phyloP scores from a whole-genome alignment of 2,329 filamentous ascomycete species.

The Chrysosporium keratinophilum region DNA sequence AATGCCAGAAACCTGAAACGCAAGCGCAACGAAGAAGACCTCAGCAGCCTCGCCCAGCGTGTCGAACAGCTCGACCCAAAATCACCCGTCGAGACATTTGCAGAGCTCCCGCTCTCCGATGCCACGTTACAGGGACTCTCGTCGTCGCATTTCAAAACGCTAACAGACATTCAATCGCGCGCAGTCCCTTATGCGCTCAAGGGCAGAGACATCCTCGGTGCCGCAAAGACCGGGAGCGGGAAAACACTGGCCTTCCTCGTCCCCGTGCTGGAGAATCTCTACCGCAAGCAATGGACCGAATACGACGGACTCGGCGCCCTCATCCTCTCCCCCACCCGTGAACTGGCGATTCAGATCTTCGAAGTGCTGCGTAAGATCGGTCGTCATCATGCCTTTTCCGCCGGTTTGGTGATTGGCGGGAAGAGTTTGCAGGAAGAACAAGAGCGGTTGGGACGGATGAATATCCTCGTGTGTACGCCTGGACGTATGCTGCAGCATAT shows the following conservation, averaged over 20 bases:
- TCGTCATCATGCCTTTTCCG: conserved; percentile 78
- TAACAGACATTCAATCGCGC: conserved; percentile 84
- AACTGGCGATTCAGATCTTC: conserved; percentile 94
- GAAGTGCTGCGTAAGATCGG: conserved; percentile 86
- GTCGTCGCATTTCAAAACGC: conserved; percentile 73
- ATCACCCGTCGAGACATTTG: conserved; percentile 55
- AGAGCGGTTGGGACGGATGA: conserved; percentile 79
- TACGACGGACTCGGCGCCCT: conserved; percentile 84
- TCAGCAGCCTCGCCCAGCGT: conserved; percentile 33
- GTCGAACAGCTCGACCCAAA: conserved; percentile 39
- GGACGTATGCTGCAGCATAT: conserved; percentile 92
- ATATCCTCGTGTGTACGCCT: conserved; percentile 90
- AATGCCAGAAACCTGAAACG: conserved; percentile 33
- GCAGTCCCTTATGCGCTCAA: conserved; percentile 83
- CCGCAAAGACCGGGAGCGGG: conserved; percentile 88
- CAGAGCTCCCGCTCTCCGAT: conserved; percentile 74
- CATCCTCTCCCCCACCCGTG: conserved; percentile 86
- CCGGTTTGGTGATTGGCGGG: conserved; percentile 85
- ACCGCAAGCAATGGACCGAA: conserved; percentile 79
- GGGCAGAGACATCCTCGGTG: conserved; percentile 78
- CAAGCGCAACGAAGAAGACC: conserved; percentile 38
- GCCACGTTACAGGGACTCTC: conserved; percentile 70
- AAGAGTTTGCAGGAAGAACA: conserved; percentile 82
- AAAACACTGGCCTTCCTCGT: conserved; percentile 91
- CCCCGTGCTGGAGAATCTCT: conserved; percentile 84